phyloP scores from a whole-genome alignment of 352 stramenopile genomes.

The Pythium volutum region DNA sequence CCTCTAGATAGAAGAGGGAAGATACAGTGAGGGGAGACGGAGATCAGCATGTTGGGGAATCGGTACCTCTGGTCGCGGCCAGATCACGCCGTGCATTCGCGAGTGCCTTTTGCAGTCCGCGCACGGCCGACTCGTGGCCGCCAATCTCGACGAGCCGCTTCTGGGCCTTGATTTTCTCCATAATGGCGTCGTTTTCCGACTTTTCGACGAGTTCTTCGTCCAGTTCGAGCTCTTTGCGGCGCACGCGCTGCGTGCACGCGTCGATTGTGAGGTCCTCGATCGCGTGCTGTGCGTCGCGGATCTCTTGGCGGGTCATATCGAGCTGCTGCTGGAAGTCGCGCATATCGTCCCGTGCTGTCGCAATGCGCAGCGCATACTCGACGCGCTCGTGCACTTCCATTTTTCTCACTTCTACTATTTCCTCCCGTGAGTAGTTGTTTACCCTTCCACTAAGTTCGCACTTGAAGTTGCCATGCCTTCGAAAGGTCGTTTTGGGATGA shows the following conservation, averaged over 20 bases:
- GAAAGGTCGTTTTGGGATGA: slow-evolving; percentile 6
- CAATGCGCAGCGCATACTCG: slow-evolving; percentile 40
- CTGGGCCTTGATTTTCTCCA: slow-evolving; percentile 53
- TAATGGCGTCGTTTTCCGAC: slow-evolving; percentile 45
- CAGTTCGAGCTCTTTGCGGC: slow-evolving; percentile 55
- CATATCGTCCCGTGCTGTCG: slow-evolving; percentile 36
- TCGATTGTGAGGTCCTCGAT: slow-evolving; percentile 57
- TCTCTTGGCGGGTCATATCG: slow-evolving; percentile 33
- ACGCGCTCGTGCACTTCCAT: slow-evolving; percentile 24
- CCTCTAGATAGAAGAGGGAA: slow-evolving; percentile 28
- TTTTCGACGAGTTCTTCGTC: slow-evolving; percentile 50
- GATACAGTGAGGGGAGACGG: neutral
- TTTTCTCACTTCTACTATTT: neutral
- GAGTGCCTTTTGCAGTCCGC: slow-evolving; percentile 48
- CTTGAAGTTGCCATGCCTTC: slow-evolving; percentile 10
- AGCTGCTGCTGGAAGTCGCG: slow-evolving; percentile 34
- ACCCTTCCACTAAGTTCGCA: neutral
- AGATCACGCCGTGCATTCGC: slow-evolving; percentile 52
- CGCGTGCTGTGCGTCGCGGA: slow-evolving; percentile 33
- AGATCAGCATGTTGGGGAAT: neutral
- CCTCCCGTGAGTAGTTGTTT: neutral
- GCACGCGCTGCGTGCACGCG: slow-evolving; percentile 41
- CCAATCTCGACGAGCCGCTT: slow-evolving; percentile 63
- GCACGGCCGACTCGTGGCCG: slow-evolving; percentile 55
- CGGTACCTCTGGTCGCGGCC: slow-evolving; percentile 45